These are phyloP conservation scores for Apostasia shenzhenica DNA, from an alignment of 106 monocot species.

Conservation along the genomic window DNA sequence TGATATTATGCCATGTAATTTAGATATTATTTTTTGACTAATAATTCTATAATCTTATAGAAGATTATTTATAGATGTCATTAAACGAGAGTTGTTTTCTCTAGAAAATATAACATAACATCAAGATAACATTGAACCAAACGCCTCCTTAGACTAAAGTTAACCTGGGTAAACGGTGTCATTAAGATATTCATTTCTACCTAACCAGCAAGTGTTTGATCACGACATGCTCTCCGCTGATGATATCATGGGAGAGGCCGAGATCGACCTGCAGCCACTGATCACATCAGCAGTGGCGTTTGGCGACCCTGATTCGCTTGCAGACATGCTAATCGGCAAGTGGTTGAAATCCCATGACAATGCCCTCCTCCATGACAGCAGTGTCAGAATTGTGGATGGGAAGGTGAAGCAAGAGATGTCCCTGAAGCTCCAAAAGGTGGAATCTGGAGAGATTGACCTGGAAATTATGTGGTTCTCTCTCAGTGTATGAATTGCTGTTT, in stretches of 20 bases:
- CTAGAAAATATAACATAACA: too few relatives aligned
- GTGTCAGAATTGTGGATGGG: slow-evolving; percentile 55
- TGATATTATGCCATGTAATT: too few relatives aligned
- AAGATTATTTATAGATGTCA: too few relatives aligned
- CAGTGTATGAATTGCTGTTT: neutral
- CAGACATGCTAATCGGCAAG: slow-evolving; percentile 80
- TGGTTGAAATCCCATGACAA: slow-evolving; percentile 84
- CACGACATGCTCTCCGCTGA: slow-evolving; percentile 76
- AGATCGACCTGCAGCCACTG: slow-evolving; percentile 79
- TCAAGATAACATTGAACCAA: too few relatives aligned
- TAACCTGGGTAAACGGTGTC: too few relatives aligned
- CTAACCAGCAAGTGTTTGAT: slow-evolving; percentile 76
- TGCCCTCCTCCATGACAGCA: slow-evolving; percentile 69
- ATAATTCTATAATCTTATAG: too few relatives aligned
- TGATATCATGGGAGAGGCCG: slow-evolving; percentile 92
- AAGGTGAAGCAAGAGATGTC: slow-evolving; percentile 71
- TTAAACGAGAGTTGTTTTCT: too few relatives aligned
- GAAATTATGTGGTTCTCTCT: slow-evolving; percentile 62
- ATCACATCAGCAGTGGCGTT: slow-evolving; percentile 76
- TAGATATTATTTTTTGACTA: too few relatives aligned
- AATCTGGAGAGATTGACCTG: slow-evolving; percentile 73
- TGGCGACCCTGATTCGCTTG: slow-evolving; percentile 55
- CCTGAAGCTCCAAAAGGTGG: slow-evolving; percentile 80
- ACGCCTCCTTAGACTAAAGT: too few relatives aligned
- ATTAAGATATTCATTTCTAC: neutral